Evolutionary conservation across 1,139 yeast genomes (phyloP).

Genomic region (Trichomonascaceae sp.): DNA sequence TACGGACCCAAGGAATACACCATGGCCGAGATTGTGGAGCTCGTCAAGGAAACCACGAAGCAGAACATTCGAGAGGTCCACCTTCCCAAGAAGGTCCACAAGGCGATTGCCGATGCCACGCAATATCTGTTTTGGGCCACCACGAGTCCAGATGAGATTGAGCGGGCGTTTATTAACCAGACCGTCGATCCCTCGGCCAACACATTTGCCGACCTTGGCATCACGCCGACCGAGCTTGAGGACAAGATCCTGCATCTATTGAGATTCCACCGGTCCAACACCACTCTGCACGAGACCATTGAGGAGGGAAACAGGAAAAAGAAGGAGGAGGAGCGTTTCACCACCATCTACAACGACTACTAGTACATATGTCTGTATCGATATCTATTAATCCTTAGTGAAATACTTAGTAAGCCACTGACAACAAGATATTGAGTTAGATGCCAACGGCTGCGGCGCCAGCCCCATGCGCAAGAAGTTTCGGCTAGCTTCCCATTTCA

Average conservation of each 20-base stretch:
- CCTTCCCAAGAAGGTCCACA: constrained; percentile 39
- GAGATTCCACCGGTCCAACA: constrained; percentile 26
- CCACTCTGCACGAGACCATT: constrained; percentile 22
- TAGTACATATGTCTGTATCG: background rate
- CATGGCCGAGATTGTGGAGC: constrained; percentile 53
- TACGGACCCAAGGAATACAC: constrained; percentile 58
- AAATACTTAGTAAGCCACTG: too few relatives aligned
- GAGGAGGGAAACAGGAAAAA: constrained; percentile 23
- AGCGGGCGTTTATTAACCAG: constrained; percentile 65
- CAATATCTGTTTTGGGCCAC: constrained; percentile 57
- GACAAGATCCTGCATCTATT: constrained; percentile 57
- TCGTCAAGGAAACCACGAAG: constrained; percentile 49
- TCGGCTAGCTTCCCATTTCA: too few relatives aligned
- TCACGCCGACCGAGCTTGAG: constrained; percentile 54
- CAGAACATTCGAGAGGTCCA: constrained; percentile 32
- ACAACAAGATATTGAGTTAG: too few relatives aligned
- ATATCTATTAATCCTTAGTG: background rate
- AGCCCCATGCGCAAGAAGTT: too few relatives aligned
- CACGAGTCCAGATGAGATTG: constrained; percentile 62
- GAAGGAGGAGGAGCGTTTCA: constrained; percentile 10
- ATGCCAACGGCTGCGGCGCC: too few relatives aligned
- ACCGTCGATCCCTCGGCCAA: constrained; percentile 44
- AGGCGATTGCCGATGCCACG: constrained; percentile 38
- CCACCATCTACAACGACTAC: background rate
- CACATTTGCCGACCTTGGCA: constrained; percentile 62